Conservation (phyloP, 345 rosid genomes). For the Gossypium arboreum region DNA sequence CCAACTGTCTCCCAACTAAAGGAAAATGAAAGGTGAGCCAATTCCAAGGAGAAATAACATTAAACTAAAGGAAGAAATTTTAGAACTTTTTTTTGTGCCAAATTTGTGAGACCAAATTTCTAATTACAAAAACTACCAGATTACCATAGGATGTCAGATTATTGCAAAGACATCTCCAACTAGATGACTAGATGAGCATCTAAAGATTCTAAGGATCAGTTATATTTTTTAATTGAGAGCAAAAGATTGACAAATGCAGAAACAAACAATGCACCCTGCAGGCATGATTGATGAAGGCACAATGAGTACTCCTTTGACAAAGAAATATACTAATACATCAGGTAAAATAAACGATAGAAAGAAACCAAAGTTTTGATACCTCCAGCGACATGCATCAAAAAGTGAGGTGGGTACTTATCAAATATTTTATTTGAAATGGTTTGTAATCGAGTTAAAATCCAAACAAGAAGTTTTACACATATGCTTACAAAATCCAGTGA, state of each 20-base stretch:
- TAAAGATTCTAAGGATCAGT: neutral
- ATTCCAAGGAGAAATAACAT: neutral
- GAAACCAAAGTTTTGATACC: neutral
- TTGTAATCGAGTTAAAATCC: neutral
- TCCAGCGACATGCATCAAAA: neutral
- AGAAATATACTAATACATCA: neutral
- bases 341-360: neutral
- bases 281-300: neutral
- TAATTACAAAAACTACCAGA: neutral
- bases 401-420: neutral
- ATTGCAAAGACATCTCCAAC: neutral
- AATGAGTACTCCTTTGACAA: neutral
- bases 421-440: neutral
- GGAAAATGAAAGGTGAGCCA: neutral
- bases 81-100: neutral
- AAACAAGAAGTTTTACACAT: neutral
- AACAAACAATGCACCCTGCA: neutral
- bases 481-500: neutral
- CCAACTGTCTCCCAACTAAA: neutral
- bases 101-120: neutral
- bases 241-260: neutral
- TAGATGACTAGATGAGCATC: neutral
- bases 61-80: neutral
- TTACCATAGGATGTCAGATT: neutral
- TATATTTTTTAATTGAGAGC: neutral